Percentiles rank a stretch among this genome's conserved stretches.
These are phyloP conservation scores for Anastatica hierochuntica DNA, from an alignment of 345 rosid genomes.

Conservation along the genomic window DNA sequence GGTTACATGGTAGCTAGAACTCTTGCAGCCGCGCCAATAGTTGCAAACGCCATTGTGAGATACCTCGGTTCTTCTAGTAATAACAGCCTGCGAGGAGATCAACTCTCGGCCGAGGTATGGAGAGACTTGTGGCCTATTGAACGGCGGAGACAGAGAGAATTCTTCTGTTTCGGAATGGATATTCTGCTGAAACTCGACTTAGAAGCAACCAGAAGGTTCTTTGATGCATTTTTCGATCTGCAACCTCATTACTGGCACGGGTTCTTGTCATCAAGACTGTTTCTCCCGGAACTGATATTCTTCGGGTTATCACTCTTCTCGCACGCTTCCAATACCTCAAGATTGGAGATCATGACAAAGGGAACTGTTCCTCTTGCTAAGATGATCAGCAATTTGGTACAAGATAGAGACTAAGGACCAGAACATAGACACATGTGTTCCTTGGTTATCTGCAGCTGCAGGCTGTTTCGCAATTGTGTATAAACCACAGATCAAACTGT, in stretches of 20 bases:
- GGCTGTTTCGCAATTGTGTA: slow-evolving; percentile 13
- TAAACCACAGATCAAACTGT: background rate
- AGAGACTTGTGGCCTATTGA: slow-evolving; percentile 90
- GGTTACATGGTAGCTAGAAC: slow-evolving; percentile 99
- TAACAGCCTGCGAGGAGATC: slow-evolving; percentile 37
- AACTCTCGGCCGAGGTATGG: slow-evolving; percentile 76
- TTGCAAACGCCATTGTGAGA: slow-evolving; percentile 68
- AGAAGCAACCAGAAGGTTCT: slow-evolving; percentile 78
- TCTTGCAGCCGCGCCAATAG: slow-evolving; percentile 89
- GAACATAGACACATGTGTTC: slow-evolving; percentile 5
- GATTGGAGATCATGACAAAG: slow-evolving; percentile 90
- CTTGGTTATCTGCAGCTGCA: slow-evolving; percentile 2
- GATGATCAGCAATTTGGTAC: slow-evolving; percentile 71
- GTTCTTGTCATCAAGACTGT: slow-evolving; percentile 84
- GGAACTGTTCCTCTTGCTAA: slow-evolving; percentile 82
- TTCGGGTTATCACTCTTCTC: slow-evolving; percentile 81
- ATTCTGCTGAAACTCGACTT: slow-evolving; percentile 79
- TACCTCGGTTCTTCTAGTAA: slow-evolving; percentile 49
- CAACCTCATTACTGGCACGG: slow-evolving; percentile 93
- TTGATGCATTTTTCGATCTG: slow-evolving; percentile 75
- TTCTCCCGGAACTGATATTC: slow-evolving; percentile 66
- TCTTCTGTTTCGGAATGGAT: slow-evolving; percentile 99
- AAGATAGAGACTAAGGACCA: slow-evolving; percentile 55
- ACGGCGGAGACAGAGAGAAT: slow-evolving; percentile 90
- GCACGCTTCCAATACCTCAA: slow-evolving; percentile 79